Conservation (phyloP, 1,284 basidiomycete species). For the Coriolopsis trogii region DNA sequence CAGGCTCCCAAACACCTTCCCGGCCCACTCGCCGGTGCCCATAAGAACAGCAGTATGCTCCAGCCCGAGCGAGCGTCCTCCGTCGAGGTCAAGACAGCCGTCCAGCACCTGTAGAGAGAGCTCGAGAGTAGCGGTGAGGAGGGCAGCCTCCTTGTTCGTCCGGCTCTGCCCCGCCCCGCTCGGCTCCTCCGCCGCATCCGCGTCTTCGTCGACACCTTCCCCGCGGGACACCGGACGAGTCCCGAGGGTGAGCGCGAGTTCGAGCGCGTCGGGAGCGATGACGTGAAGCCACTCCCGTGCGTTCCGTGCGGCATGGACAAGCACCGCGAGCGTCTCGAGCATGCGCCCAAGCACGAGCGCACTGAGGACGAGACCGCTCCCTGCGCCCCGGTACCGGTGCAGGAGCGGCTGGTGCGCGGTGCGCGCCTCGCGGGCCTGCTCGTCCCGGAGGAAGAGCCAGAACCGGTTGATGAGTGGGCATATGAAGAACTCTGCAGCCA, state of each 20-base stretch:
- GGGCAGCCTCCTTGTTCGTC: slow-evolving; percentile 60
- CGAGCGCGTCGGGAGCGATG: slow-evolving; percentile 79
- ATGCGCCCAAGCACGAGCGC: slow-evolving; percentile 77
- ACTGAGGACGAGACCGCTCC: slow-evolving; percentile 80
- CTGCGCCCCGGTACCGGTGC: slow-evolving; percentile 68
- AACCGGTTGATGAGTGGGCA: slow-evolving; percentile 89
- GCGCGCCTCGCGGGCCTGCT: slow-evolving; percentile 72
- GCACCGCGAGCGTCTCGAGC: slow-evolving; percentile 76
- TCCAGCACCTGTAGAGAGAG: slow-evolving; percentile 80
- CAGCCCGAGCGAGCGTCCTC: slow-evolving; percentile 72
- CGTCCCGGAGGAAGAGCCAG: slow-evolving; percentile 87
- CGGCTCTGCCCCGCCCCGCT: slow-evolving; percentile 22
- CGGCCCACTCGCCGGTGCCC: slow-evolving; percentile 82
- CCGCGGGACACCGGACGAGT: slow-evolving; percentile 60
- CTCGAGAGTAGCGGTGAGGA: slow-evolving; percentile 77
- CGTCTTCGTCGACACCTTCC: slow-evolving; percentile 48
- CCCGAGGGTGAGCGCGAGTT: slow-evolving; percentile 81
- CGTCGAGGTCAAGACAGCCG: slow-evolving; percentile 74
- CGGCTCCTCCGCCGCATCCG: slow-evolving; percentile 30
- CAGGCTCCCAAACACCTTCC: slow-evolving; percentile 63
- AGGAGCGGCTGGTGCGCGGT: slow-evolving; percentile 52
- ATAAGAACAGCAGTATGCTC: slow-evolving; percentile 76
- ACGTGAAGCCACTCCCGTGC: slow-evolving; percentile 80
- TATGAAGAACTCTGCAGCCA: slow-evolving; percentile 87
- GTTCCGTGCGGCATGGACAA: slow-evolving; percentile 81